Evolutionary conservation across 2,329 filamentous ascomycete genomes (phyloP), one percentile per base, ranked within the genome.

Genomic region (Scleromitrula shiraiana): DNA sequence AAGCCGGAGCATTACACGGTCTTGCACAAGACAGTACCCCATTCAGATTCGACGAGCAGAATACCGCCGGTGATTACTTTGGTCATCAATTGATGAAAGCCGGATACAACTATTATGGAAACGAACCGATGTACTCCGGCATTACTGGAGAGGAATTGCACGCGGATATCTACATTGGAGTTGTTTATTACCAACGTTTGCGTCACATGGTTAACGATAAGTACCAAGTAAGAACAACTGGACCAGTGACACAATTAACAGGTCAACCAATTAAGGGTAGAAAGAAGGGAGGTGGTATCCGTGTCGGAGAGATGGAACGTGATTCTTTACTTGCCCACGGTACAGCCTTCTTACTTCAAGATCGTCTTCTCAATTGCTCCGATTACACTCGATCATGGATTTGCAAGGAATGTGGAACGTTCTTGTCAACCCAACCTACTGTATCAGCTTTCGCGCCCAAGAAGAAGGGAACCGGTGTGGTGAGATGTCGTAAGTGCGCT

Each of bases 201-300:
- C 78, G 93, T 66, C 93, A 98, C 82, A 98, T 98, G 93, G 93
- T 98, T 49, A 97, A 96, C 77, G 93, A 98, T 70, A 98, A 98
- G 70, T 98, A 87, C 75, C 93, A 98, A 68, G 93, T 97, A 48
- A 83, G 93, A 68, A 97, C 93, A 2, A 97, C 93, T 0, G 93
- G 93, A 47, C 90, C 90, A 1, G 85, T 96, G 36, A 93, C 93
- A 47, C 80, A 84, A 20, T 80, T 93, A 14, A 97, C 91, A 0
- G 90, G 91, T 26, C 93, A 98, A 66, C 93, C 93, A 33, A 93
- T 98, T 74, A 96, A 97, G 73, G 93, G 93, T 55, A 78, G 93
- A 66, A 93, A 94, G 66, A 88, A 91, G 68, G 93, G 91, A 64
- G 93, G 93, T 71, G 93, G 93, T 82, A 96, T 98, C 65, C 89